Conservation (phyloP, 495 filamentous ascomycete species). For the Trypethelium eluteriae region DNA sequence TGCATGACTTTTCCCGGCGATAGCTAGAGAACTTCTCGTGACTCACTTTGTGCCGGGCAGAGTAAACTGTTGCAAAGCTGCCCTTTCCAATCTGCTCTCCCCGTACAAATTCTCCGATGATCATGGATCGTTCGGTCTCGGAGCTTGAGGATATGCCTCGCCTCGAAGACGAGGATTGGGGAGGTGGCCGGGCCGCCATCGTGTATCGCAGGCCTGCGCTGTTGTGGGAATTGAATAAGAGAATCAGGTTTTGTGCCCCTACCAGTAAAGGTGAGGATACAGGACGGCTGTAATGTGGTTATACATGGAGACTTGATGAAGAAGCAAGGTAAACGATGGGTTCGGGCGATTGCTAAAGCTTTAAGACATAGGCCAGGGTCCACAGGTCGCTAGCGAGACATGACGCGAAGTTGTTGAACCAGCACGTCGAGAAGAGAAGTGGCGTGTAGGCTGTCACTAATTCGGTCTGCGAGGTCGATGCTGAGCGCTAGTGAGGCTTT, state of each 20-base stretch:
- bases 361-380: background rate
- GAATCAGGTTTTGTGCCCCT: conserved; percentile 18
- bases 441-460: background rate
- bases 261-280: conserved; percentile 44
- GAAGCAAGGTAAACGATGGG: background rate
- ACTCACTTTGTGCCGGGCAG: conserved; percentile 75
- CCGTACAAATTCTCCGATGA: conserved; percentile 68
- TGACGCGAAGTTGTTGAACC: background rate
- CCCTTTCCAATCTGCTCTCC: conserved; percentile 85
- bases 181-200: conserved; percentile 32
- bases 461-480: background rate
- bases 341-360: conserved; percentile 3
- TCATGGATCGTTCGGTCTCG: conserved; percentile 45
- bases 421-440: background rate
- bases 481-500: background rate
- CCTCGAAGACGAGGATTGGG: conserved; percentile 39
- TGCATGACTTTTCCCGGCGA: too few relatives aligned
- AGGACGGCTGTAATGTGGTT: conserved; percentile 41
- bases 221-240: background rate
- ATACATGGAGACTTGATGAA: conserved; percentile 32
- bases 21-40: conserved; percentile 8
- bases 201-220: background rate
- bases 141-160: conserved; percentile 40
- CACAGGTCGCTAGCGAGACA: background rate
- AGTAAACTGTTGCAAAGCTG: conserved; percentile 91